phyloP scores from a whole-genome alignment of 2,329 filamentous ascomycete species.

The Monosporascus sp. region DNA sequence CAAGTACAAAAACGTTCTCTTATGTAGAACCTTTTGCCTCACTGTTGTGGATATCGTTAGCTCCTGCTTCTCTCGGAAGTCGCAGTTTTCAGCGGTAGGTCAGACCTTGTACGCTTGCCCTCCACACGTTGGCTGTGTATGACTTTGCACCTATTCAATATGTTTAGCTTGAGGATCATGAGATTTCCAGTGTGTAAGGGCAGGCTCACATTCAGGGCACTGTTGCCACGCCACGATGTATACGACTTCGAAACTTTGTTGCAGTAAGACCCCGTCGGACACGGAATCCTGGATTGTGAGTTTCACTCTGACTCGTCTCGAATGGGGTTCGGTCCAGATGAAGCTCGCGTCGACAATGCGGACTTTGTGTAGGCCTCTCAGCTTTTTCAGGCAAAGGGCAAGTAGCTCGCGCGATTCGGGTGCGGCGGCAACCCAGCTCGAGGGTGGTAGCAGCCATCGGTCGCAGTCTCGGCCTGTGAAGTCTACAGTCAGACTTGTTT shows the following conservation, averaged over 20 bases:
- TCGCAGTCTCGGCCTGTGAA: conserved; percentile 68
- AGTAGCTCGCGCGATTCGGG: conserved; percentile 90
- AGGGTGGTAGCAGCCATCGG: conserved; percentile 83
- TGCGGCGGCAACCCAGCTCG: conserved; percentile 76
- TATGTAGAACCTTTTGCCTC: conserved; percentile 87
- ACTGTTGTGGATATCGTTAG: not conserved
- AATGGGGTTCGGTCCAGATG: conserved; percentile 98
- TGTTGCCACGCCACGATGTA: conserved; percentile 89
- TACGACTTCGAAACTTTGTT: conserved; percentile 93
- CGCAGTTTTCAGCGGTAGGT: not conserved
- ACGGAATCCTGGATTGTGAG: conserved; percentile 79
- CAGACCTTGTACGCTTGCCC: conserved; percentile 86
- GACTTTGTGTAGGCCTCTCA: conserved; percentile 81
- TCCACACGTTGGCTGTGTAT: conserved; percentile 94
- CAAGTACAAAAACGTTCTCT: conserved; percentile 66
- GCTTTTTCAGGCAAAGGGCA: conserved; percentile 82
- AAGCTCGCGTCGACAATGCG: conserved; percentile 94
- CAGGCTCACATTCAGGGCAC: conserved; percentile 71
- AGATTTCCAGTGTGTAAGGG: not conserved
- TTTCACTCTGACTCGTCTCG: conserved; percentile 85
- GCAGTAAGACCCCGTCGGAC: conserved; percentile 62
- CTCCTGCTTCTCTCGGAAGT: not conserved
- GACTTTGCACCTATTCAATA: conserved; percentile 59
- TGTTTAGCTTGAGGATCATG: not conserved
- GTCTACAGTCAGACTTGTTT: too few relatives aligned